Conservation (phyloP, 106 monocot genomes). For the Chionographis japonica region DNA sequence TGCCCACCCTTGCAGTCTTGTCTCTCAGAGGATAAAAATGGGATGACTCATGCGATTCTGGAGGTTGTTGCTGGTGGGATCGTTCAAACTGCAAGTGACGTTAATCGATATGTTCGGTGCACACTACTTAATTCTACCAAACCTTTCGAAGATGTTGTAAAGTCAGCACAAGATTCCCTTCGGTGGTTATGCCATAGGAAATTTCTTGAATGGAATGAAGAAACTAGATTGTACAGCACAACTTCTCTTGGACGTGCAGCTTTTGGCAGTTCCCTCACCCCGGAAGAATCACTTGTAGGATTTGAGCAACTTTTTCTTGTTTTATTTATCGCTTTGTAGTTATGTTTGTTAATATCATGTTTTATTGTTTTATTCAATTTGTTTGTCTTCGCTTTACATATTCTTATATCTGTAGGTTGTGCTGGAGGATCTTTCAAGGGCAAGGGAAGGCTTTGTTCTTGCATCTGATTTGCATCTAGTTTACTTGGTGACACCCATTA, state of each 20-base stretch:
- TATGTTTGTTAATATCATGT: not conserved
- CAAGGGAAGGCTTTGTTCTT: constrained; percentile 98
- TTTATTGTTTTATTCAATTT: constrained; percentile 4
- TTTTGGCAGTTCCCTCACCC: constrained; percentile 96
- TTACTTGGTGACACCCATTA: constrained; percentile 95
- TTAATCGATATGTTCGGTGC: constrained; percentile 95
- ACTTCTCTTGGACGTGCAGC: constrained; percentile 93
- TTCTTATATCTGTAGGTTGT: constrained; percentile 57
- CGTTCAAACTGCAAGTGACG: constrained; percentile 92
- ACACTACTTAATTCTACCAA: constrained; percentile 96
- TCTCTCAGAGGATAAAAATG: constrained; percentile 98
- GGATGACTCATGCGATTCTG: constrained; percentile 98
- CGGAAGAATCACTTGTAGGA: constrained; percentile 93
- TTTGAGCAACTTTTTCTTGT: not conserved
- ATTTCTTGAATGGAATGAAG: constrained; percentile 93
- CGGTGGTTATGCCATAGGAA: constrained; percentile 89
- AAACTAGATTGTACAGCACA: constrained; percentile 62
- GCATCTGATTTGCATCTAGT: constrained; percentile 98
- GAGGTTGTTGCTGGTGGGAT: constrained; percentile 99
- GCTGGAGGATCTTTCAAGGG: constrained; percentile 83
- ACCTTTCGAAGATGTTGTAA: constrained; percentile 95
- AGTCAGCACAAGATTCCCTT: constrained; percentile 97
- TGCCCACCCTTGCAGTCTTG: constrained; percentile 95
- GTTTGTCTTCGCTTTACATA: constrained; percentile 5
- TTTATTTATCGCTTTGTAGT: not conserved